Evolutionary conservation across 768 basidiomycete species (phyloP).

Genomic region (Polyporus arcularius): DNA sequence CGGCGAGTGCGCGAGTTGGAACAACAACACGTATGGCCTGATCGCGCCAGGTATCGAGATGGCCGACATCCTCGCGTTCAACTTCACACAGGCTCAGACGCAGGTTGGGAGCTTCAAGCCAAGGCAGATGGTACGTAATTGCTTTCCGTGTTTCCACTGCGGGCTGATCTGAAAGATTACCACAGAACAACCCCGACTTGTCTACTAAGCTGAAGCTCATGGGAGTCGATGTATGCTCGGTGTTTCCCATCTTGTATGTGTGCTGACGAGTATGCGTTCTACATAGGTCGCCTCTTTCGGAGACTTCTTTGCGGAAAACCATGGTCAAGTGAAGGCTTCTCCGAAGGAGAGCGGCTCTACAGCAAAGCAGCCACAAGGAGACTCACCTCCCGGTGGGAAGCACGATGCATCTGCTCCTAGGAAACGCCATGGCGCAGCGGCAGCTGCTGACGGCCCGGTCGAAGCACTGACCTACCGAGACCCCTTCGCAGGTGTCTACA

Average conservation of each 20-base stretch:
- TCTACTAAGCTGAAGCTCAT: conserved; percentile 72
- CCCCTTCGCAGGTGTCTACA: conserved; percentile 71
- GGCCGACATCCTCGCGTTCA: conserved; percentile 76
- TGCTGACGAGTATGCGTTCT: not conserved
- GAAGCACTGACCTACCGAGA: conserved; percentile 69
- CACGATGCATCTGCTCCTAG: conserved; percentile 25
- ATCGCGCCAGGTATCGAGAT: conserved; percentile 78
- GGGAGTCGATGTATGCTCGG: conserved; percentile 50
- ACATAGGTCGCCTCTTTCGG: conserved; percentile 65
- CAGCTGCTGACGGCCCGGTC: conserved; percentile 42
- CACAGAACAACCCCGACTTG: conserved; percentile 62
- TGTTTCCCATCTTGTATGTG: not conserved
- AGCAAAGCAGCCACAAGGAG: not conserved
- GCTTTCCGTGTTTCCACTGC: too few relatives aligned
- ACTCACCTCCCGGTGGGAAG: not conserved
- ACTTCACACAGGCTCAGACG: conserved; percentile 59
- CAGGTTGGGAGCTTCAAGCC: conserved; percentile 40
- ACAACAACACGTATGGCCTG: conserved; percentile 66
- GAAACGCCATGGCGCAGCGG: conserved; percentile 25
- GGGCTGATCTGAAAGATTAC: not conserved
- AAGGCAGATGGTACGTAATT: conserved; percentile 42
- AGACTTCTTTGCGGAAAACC: conserved; percentile 68
- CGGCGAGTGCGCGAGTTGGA: conserved; percentile 76
- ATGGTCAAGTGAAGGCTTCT: not conserved
- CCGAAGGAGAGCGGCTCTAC: not conserved